These are phyloP conservation scores for Cyclotella sp. DNA, from an alignment of 108 stramenopile species.

Conservation along the genomic window DNA sequence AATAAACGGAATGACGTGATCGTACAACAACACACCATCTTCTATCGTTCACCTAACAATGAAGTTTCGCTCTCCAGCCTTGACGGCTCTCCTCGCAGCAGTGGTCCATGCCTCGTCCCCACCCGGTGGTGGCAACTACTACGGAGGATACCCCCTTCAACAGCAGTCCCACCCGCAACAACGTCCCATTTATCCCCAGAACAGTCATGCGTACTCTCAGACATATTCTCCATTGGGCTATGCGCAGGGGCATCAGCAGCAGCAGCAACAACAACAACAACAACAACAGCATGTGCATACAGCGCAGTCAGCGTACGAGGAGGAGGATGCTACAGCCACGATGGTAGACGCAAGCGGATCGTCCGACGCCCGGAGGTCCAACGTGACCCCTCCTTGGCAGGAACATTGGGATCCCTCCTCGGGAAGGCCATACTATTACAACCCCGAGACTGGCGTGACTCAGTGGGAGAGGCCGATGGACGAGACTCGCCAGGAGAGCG, in stretches of 20 bases:
- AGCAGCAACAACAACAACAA: slow-evolving; percentile 5
- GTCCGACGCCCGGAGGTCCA: neutral
- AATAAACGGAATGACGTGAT: no score
- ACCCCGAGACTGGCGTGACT: slow-evolving; percentile 71
- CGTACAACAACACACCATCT: no score
- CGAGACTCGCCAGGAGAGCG: neutral
- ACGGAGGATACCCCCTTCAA: slow-evolving; percentile 2
- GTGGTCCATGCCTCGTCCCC: slow-evolving; percentile 9
- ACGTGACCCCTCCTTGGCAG: slow-evolving; percentile 64
- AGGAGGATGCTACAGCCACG: neutral
- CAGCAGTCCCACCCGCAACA: slow-evolving; percentile 6
- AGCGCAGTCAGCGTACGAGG: neutral
- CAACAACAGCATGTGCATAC: neutral
- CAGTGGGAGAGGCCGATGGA: slow-evolving; percentile 80
- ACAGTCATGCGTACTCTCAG: neutral
- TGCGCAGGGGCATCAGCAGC: neutral
- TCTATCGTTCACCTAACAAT: slow-evolving; percentile 5
- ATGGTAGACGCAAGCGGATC: no score
- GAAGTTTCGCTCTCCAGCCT: slow-evolving; percentile 14
- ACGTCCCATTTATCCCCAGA: neutral
- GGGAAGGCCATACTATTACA: slow-evolving; percentile 82
- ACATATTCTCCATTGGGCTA: neutral
- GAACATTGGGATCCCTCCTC: slow-evolving; percentile 78
- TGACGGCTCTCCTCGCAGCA: neutral
- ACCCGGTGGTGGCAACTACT: neutral